Base-by-base conservation (phyloP, 1,284 basidiomycete genomes). In the Puccinia hordei region DNA sequence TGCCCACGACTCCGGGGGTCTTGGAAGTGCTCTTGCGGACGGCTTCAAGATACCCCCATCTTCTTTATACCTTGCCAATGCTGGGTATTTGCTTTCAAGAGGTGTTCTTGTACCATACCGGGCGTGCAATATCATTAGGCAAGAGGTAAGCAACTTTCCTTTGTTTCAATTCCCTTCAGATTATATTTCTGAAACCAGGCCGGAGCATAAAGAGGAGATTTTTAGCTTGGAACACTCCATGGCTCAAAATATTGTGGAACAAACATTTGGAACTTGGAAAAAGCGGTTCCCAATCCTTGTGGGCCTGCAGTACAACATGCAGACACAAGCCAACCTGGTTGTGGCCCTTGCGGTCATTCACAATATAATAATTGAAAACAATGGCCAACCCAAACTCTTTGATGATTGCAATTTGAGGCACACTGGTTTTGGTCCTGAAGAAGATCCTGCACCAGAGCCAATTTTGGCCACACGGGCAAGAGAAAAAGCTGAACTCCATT, bases 11-110 rank as follows among this genome's bases (percentile, higher is more conserved):
- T 82, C 84, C 17, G 73, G 81, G 0, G 83, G 87, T 77, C 87
- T 82, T 72, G 65, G 73, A 9, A 44, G 53, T 46, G 83, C 87
- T 2, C 82, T 82, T 0, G 44, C 82, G 0, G 68, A 46, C 2
- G 85, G 86, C 79, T 83, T 87, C 41, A 13, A 1, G 0, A 84
- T 87, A 73, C 85, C 86, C 1, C 33, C 46, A 0, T 83, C 85
- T 12, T 85, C 85, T 74, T 86, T 82, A 73, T 87, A 87, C 76
- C 83, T 88, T 49, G 87, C 84, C 10, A 86, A 87, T 86, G 87
- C 86, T 13, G 86, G 87, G 0, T 88, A 87, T 84, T 80, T 83
- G 0, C 82, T 82, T 4, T 33, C 81, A 0, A 86, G 84, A 82
- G 51, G 81, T 0, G 80, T 88, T 0, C 82, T 88, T 24, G 81